phyloP scores from a whole-genome alignment of 2,329 filamentous ascomycete genomes.

The Aquanectria penicillioides region DNA sequence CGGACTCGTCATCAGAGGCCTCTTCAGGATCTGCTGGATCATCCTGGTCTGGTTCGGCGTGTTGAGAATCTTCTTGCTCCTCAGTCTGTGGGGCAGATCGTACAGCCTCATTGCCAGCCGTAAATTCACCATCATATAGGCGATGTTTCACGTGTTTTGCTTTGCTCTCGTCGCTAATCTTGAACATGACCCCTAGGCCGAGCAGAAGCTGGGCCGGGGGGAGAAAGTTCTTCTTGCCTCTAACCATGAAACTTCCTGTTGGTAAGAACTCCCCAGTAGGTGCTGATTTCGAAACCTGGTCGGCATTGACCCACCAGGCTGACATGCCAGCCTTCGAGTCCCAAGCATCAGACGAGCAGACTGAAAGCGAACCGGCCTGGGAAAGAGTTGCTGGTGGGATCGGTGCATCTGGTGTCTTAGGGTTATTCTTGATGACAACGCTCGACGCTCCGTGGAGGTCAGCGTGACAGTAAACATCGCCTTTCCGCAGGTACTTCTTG shows the following conservation, averaged over 20 bases:
- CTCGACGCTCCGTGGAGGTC: constrained; percentile 85
- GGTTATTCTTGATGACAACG: constrained; percentile 91
- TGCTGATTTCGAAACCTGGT: constrained; percentile 89
- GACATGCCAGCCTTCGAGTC: constrained; percentile 96
- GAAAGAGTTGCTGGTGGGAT: constrained; percentile 92
- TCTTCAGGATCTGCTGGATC: constrained; percentile 44
- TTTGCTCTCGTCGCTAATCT: constrained; percentile 88
- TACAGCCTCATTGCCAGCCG: constrained; percentile 33
- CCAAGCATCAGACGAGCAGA: constrained; percentile 91
- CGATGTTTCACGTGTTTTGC: constrained; percentile 79
- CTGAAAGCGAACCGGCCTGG: constrained; percentile 86
- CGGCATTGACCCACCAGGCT: constrained; percentile 92
- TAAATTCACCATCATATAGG: constrained; percentile 42
- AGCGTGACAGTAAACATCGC: constrained; percentile 91
- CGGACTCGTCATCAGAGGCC: constrained; percentile 44
- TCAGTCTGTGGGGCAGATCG: constrained; percentile 30
- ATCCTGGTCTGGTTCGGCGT: constrained; percentile 31
- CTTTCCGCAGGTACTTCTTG: constrained; percentile 83
- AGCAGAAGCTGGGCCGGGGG: constrained; percentile 88
- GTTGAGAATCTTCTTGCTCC: constrained; percentile 36
- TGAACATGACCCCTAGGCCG: constrained; percentile 88
- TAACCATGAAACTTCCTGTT: constrained; percentile 81
- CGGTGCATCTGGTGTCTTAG: constrained; percentile 79
- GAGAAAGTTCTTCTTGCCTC: constrained; percentile 89
- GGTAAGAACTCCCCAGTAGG: constrained; percentile 82